phyloP scores from a whole-genome alignment of 805 yeast species.

The Wickerhamiella bombiphila region DNA sequence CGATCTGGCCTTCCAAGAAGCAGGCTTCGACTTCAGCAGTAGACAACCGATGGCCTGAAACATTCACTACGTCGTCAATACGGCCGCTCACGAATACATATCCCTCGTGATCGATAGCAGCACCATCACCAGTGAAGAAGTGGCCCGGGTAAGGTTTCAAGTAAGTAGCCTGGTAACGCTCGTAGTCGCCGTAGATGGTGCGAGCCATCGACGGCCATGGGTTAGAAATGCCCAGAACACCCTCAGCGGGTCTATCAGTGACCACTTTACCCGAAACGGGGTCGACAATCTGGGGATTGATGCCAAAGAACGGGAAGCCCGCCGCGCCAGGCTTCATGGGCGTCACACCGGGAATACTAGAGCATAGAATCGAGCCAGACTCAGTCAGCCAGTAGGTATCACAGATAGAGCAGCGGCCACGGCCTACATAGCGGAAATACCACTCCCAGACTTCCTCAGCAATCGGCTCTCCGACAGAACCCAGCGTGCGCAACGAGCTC shows the following conservation, averaged over 20 bases:
- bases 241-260: slow-evolving; percentile 81
- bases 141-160: slow-evolving; percentile 83
- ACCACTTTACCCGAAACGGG: slow-evolving; percentile 83
- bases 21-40: slow-evolving; percentile 97
- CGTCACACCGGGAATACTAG: slow-evolving; percentile 87
- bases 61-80: slow-evolving; percentile 97
- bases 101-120: slow-evolving; percentile 92
- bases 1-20: slow-evolving; percentile 28
- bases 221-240: slow-evolving; percentile 77
- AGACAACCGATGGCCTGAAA: slow-evolving; percentile 94
- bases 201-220: slow-evolving; percentile 99
- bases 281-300: slow-evolving; percentile 79
- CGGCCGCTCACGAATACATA: slow-evolving; percentile 97
- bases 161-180: slow-evolving; percentile 79
- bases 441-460: slow-evolving; percentile 98
- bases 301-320: slow-evolving; percentile 90
- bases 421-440: slow-evolving; percentile 89
- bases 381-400: slow-evolving; percentile 99
- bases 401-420: slow-evolving; percentile 72
- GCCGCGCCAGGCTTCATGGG: slow-evolving; percentile 98
- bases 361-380: slow-evolving; percentile 87
- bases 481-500: slow-evolving; percentile 76
- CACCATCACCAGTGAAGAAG: slow-evolving; percentile 98
- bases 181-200: slow-evolving; percentile 80
- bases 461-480: slow-evolving; percentile 98